Base-by-base conservation (phyloP, 148 eudicot genomes). In the Euryodendron excelsum region DNA sequence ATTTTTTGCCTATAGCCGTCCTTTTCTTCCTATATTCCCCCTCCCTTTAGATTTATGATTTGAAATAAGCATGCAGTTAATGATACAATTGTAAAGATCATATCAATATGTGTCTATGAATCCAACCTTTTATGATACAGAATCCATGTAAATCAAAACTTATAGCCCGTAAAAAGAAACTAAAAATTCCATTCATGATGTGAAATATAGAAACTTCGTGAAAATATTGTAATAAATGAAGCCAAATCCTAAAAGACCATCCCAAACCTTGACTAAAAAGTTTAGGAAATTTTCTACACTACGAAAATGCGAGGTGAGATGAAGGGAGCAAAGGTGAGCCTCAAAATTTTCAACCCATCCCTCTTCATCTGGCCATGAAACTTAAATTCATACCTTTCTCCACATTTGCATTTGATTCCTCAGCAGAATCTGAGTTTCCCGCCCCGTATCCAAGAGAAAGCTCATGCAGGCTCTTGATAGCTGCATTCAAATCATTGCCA, bases 401-500 rank as follows among this genome's bases (percentile, higher is more conserved):
- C 31, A 55, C 73, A 78, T 73, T 82, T 63, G 76, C 85, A 69
- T 83, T 78, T 62, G 80, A 81, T 74, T 87, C 79, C 48, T 79
- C 83, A 36, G 78, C 60, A 28, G 85, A 73, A 78, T 25, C 73
- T 31, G 84, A 23, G 65, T 81, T 81, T 25, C 81, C 86, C 28
- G 80, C 83, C 0, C 82, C 77, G 47, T 86, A 78, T 34, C 84
- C 82, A 70, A 89, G 75, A 80, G 87, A 84, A 34, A 94, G 86
- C 70, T 88, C 89, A 44, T 89, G 85, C 80, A 94, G 84, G 76
- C 90, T 83, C 85, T 88, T 91, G 70, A 94, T 86, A 36, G 97
- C 97, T 70, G 81, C 81, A 80, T 89, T 91, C 77, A 94, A 68
- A 78, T 94, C 97, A 86, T 84, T 77, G 69, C 85, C 90, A 56